Conservation (phyloP, 2,329 filamentous ascomycete genomes). For the Stagonosporopsis rhizophila region DNA sequence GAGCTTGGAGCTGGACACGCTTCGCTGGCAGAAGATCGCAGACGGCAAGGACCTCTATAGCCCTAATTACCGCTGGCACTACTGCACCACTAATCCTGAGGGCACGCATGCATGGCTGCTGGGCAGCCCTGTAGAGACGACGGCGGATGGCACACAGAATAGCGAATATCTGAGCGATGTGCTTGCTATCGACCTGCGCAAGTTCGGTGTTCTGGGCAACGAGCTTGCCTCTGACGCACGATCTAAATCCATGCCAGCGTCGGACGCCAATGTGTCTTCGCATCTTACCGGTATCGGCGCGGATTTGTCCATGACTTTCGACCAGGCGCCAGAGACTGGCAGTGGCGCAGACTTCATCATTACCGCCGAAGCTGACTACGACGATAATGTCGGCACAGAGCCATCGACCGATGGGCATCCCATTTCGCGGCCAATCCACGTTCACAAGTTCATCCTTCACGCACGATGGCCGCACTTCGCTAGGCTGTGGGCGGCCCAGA, state of each 20-base stretch:
- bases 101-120: slow-evolving; percentile 96
- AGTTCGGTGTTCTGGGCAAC: slow-evolving; percentile 89
- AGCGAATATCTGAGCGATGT: slow-evolving; percentile 96
- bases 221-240: slow-evolving; percentile 60
- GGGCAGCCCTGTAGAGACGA: slow-evolving; percentile 82
- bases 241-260: slow-evolving; percentile 54
- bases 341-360: slow-evolving; percentile 91
- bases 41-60: slow-evolving; percentile 95
- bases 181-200: slow-evolving; percentile 88
- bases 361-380: slow-evolving; percentile 81
- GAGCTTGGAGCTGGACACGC: slow-evolving; percentile 81
- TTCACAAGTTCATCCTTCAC: slow-evolving; percentile 92
- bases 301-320: slow-evolving; percentile 86
- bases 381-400: slow-evolving; percentile 68
- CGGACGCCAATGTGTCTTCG: slow-evolving; percentile 61
- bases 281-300: slow-evolving; percentile 73
- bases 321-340: slow-evolving; percentile 81
- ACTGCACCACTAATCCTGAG: slow-evolving; percentile 93
- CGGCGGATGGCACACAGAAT: slow-evolving; percentile 70
- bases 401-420: slow-evolving; percentile 50
- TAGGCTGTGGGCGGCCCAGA: slow-evolving; percentile 88
- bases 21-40: slow-evolving; percentile 94
- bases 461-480: slow-evolving; percentile 97
- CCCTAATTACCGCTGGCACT: slow-evolving; percentile 94
- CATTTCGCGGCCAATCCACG: slow-evolving; percentile 81